Percentiles rank a stretch among this genome's conserved stretches.
phyloP scores from a whole-genome alignment of 257 asterid species.

The Fraxinus cuspidata region DNA sequence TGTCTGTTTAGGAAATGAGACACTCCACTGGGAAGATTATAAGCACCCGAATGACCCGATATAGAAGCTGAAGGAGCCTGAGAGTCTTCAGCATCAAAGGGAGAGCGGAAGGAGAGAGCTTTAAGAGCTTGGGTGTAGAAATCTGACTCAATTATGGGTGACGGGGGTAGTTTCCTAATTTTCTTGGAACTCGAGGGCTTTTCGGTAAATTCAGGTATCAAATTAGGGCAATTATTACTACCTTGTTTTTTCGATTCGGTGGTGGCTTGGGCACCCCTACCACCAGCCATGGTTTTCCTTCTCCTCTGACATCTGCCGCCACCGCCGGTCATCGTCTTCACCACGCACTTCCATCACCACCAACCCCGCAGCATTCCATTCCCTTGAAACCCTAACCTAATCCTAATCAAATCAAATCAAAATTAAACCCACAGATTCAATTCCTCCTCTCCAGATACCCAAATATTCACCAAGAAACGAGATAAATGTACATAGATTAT shows the following conservation, averaged over 20 bases:
- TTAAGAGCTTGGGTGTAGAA: conserved; percentile 76
- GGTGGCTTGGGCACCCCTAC: conserved; percentile 46
- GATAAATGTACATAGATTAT: conserved; percentile 20
- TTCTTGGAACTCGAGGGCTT: conserved; percentile 49
- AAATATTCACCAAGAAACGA: conserved; percentile 1
- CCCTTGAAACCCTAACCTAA: conserved; percentile 37
- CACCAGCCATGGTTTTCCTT: conserved; percentile 63
- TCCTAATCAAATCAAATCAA: conserved; percentile 36
- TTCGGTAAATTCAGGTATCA: conserved; percentile 47
- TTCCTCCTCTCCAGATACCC: background rate
- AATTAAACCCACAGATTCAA: conserved; percentile 22
- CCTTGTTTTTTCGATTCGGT: conserved; percentile 44
- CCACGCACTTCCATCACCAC: conserved; percentile 50
- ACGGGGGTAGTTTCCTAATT: conserved; percentile 55
- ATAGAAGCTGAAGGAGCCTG: conserved; percentile 39
- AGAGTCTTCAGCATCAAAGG: conserved; percentile 66
- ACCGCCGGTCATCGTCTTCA: conserved; percentile 63
- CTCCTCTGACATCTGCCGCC: conserved; percentile 64
- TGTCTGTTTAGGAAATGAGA: conserved; percentile 61
- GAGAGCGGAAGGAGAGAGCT: conserved; percentile 67
- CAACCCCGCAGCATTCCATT: conserved; percentile 54
- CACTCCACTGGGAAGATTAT: conserved; percentile 64
- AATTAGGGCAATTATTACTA: conserved; percentile 45
- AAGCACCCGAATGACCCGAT: conserved; percentile 38
- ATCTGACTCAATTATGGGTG: conserved; percentile 43